phyloP scores from a whole-genome alignment of 1,139 yeast species.

The Taiozyma sp. region DNA sequence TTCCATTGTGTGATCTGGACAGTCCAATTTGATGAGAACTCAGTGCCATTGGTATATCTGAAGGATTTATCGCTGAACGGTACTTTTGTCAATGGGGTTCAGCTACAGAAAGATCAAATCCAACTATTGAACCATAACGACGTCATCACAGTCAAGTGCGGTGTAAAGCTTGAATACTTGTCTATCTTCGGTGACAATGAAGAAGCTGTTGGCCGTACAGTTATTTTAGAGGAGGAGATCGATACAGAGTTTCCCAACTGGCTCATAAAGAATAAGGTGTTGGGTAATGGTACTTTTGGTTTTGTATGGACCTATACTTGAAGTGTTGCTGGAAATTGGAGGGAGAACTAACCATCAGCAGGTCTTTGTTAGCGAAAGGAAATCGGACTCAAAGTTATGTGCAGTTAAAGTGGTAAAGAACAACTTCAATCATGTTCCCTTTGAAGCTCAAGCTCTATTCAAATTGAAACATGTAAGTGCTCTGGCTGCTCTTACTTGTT shows the following conservation, averaged over 20 bases:
- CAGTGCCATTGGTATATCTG: slow-evolving; percentile 45
- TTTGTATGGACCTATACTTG: slow-evolving; percentile 30
- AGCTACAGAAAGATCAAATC: slow-evolving; percentile 30
- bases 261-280: slow-evolving; percentile 35
- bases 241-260: slow-evolving; percentile 31
- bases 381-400: slow-evolving; percentile 26
- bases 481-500: slow-evolving; percentile 9
- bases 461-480: slow-evolving; percentile 35
- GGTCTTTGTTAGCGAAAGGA: slow-evolving; percentile 29
- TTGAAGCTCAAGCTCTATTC: slow-evolving; percentile 39
- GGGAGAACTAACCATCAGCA: slow-evolving; percentile 7
- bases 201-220: slow-evolving; percentile 8
- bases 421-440: slow-evolving; percentile 25
- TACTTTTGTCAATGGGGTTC: slow-evolving; percentile 36
- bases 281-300: slow-evolving; percentile 64
- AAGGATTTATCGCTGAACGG: slow-evolving; percentile 54
- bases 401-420: slow-evolving; percentile 47
- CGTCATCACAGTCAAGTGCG: slow-evolving; percentile 33
- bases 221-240: slow-evolving; percentile 18
- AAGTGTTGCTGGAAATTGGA: neutral
- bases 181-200: slow-evolving; percentile 19
- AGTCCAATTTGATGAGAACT: slow-evolving; percentile 43
- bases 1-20: slow-evolving; percentile 45
- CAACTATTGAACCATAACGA: slow-evolving; percentile 42
- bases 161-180: slow-evolving; percentile 25